These are phyloP conservation scores for Fusarium dlaminii DNA, from an alignment of 2,329 filamentous ascomycete species.

Conservation along the genomic window DNA sequence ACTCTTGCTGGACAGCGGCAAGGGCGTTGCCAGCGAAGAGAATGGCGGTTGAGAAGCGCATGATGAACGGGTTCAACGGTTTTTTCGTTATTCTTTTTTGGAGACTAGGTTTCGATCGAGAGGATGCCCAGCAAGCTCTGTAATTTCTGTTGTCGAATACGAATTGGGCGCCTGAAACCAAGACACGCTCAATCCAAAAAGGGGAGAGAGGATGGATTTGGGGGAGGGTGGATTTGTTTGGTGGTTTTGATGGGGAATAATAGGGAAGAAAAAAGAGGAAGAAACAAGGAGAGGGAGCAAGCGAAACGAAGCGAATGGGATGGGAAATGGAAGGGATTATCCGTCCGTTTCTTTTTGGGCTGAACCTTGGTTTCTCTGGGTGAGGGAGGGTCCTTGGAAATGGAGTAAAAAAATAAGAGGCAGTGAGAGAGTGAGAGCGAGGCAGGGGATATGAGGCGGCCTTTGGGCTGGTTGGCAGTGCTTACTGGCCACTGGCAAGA, in stretches of 20 bases:
- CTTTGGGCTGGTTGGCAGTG: slow-evolving; percentile 33
- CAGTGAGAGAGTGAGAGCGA: slow-evolving; percentile 11
- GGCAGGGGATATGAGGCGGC: slow-evolving; percentile 32
- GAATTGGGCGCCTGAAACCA: slow-evolving; percentile 15
- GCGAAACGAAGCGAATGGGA: slow-evolving; percentile 30
- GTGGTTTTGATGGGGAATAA: slow-evolving; percentile 13
- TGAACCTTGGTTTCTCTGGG: slow-evolving; percentile 16
- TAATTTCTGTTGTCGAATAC: slow-evolving; percentile 23
- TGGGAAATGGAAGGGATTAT: slow-evolving; percentile 35
- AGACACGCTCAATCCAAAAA: slow-evolving; percentile 33
- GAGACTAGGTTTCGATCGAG: slow-evolving; percentile 17
- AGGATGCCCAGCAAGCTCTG: slow-evolving; percentile 38
- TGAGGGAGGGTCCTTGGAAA: background rate
- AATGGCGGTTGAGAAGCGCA: slow-evolving; percentile 47
- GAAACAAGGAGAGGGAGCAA: slow-evolving; percentile 27
- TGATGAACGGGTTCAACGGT: slow-evolving; percentile 23
- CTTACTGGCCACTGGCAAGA: slow-evolving; percentile 20
- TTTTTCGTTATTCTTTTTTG: background rate
- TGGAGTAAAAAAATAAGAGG: slow-evolving; percentile 1
- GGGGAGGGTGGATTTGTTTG: background rate
- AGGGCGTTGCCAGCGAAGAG: slow-evolving; percentile 49
- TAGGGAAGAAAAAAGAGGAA: slow-evolving; percentile 8
- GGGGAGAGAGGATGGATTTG: slow-evolving; percentile 5
- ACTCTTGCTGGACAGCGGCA: slow-evolving; percentile 48
- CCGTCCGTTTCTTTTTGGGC: slow-evolving; percentile 28